Percentiles rank a stretch among this genome's conserved stretches.
Conservation (phyloP, 176 grass and related monocot species). For the Panicum miliaceum region DNA sequence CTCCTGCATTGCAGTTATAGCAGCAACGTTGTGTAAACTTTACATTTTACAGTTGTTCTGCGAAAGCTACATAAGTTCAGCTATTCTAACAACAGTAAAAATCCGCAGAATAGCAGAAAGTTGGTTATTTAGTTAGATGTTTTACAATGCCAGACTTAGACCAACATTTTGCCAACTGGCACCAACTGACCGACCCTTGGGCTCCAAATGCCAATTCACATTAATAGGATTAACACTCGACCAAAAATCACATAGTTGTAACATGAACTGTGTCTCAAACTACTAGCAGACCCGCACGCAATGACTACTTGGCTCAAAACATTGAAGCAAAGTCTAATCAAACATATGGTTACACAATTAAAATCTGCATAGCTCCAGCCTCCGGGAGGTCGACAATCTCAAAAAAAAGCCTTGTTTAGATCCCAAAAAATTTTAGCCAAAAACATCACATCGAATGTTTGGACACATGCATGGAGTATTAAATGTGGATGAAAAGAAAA, state of each 20-base stretch:
- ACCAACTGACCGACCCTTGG: background rate
- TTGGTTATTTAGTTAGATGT: background rate
- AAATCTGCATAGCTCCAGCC: background rate
- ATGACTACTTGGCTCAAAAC: background rate
- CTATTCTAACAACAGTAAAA: slow-evolving; percentile 4
- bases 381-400: background rate
- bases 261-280: background rate
- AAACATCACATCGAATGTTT: no score
- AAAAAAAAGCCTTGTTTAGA: no score
- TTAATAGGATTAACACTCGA: background rate
- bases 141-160: background rate
- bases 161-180: slow-evolving; percentile 7
- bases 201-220: slow-evolving; percentile 4
- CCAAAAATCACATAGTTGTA: slow-evolving; percentile 7
- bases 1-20: slow-evolving; percentile 63
- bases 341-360: background rate
- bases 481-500: no score
- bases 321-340: background rate
- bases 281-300: background rate
- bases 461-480: no score
- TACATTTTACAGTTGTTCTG: background rate
- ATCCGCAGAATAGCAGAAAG: background rate
- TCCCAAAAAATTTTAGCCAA: no score
- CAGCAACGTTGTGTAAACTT: background rate
- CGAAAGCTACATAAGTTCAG: slow-evolving; percentile 22